Conservation (phyloP, 768 basidiomycete species). For the Tulasnella sp. region DNA sequence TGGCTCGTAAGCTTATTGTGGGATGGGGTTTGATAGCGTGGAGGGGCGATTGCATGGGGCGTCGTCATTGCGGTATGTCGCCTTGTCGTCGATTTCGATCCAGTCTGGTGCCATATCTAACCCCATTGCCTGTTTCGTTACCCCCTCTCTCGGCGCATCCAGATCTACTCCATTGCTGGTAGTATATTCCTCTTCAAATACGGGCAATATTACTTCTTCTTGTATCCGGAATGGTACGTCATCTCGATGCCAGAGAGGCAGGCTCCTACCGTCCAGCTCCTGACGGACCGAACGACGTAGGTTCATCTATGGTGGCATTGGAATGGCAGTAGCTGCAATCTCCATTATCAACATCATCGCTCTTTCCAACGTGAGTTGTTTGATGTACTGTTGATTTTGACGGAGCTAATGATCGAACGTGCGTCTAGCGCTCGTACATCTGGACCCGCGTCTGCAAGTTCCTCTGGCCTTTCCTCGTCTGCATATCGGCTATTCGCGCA, state of each 20-base stretch:
- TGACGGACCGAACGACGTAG: slow-evolving; percentile 35
- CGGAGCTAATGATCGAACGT: not conserved
- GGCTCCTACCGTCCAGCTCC: not conserved
- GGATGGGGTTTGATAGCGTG: slow-evolving; percentile 46
- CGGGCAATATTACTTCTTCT: slow-evolving; percentile 63
- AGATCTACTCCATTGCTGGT: slow-evolving; percentile 65
- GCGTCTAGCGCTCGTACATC: slow-evolving; percentile 58
- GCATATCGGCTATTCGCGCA: slow-evolving; percentile 58
- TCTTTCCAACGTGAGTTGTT: slow-evolving; percentile 55
- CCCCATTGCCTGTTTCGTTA: slow-evolving; percentile 14
- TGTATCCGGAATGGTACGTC: slow-evolving; percentile 59
- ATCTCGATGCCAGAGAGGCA: not conserved
- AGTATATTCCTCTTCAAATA: slow-evolving; percentile 57
- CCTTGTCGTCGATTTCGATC: not conserved
- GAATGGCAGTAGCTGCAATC: slow-evolving; percentile 48
- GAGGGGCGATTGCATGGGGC: slow-evolving; percentile 68
- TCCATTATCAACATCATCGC: slow-evolving; percentile 56
- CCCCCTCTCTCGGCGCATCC: slow-evolving; percentile 13
- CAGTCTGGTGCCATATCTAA: not conserved
- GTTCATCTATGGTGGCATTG: slow-evolving; percentile 68
- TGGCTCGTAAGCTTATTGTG: not conserved
- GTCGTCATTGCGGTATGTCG: slow-evolving; percentile 55
- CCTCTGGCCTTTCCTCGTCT: slow-evolving; percentile 67
- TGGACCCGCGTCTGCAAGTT: slow-evolving; percentile 62
- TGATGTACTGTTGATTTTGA: not conserved